Percentiles rank a stretch among this genome's conserved stretches.
These are phyloP conservation scores for Rosa persica DNA, from an alignment of 306 rosid species.

Conservation along the genomic window DNA sequence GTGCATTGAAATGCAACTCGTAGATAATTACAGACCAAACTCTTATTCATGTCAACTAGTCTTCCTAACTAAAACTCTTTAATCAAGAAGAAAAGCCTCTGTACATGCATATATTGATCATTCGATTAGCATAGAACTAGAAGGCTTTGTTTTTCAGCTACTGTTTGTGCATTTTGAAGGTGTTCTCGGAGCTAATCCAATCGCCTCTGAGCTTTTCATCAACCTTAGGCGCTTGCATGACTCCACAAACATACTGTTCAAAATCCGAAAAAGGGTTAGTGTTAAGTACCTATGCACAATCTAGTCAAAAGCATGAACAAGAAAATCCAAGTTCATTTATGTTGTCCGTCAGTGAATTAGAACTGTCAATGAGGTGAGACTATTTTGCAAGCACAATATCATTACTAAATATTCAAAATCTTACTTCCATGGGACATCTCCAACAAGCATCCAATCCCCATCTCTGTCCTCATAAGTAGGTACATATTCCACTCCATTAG, in stretches of 20 bases:
- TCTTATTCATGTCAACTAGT: conserved; percentile 10
- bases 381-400: neutral
- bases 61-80: conserved; percentile 25
- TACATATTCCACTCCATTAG: conserved; percentile 54
- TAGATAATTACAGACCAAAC: conserved; percentile 1
- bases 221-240: conserved; percentile 67
- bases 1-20: neutral
- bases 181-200: conserved; percentile 41
- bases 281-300: neutral
- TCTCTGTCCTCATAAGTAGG: conserved; percentile 74
- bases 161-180: conserved; percentile 26
- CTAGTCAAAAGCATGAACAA: neutral
- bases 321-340: neutral
- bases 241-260: conserved; percentile 66
- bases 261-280: neutral
- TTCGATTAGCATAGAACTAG: neutral
- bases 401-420: conserved; percentile 6
- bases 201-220: conserved; percentile 60
- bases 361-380: neutral
- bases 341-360: neutral
- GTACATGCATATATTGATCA: conserved; percentile 17
- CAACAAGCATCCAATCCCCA: conserved; percentile 84
- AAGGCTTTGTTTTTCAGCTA: conserved; percentile 6
- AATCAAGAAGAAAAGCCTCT: conserved; percentile 14
- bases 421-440: conserved; percentile 89